Evolutionary conservation across 495 filamentous ascomycete species (phyloP).

Genomic region (Neurospora sp.): DNA sequence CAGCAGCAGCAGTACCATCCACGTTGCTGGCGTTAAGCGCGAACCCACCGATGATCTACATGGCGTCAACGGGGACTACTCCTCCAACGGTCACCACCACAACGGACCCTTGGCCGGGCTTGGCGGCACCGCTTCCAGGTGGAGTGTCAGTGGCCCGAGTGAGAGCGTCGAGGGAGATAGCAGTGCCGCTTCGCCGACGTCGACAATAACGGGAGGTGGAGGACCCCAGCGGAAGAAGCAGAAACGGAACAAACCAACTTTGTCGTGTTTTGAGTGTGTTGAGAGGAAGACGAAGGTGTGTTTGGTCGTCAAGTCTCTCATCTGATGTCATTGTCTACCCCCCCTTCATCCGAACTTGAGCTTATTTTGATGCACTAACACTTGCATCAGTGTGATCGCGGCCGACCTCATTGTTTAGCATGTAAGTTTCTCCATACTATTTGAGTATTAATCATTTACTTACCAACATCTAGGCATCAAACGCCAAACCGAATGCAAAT

Average conservation of each 20-base stretch:
- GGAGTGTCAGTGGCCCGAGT: neutral
- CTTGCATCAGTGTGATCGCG: conserved; percentile 41
- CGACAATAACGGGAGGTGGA: conserved; percentile 2
- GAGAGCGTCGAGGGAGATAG: conserved; percentile 12
- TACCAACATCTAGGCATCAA: conserved; percentile 41
- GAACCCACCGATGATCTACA: neutral
- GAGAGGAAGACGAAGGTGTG: conserved; percentile 59
- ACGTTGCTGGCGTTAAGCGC: conserved; percentile 3
- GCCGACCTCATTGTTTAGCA: conserved; percentile 53
- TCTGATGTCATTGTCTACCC: neutral
- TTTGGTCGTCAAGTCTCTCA: conserved; percentile 2
- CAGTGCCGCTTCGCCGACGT: conserved; percentile 21
- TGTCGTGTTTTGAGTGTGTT: conserved; percentile 64
- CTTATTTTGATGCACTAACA: conserved; percentile 1
- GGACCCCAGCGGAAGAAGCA: conserved; percentile 50
- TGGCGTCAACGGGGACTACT: neutral
- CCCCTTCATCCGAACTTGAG: neutral
- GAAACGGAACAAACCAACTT: conserved; percentile 65
- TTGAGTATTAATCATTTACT: neutral
- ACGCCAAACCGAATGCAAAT: conserved; percentile 57
- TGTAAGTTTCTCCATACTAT: conserved; percentile 32
- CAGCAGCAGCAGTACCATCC: conserved; percentile 1
- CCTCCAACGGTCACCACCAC: neutral
- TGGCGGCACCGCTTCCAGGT: conserved; percentile 3
- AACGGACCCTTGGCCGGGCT: neutral